These are phyloP conservation scores for Eutrema salsugineum DNA, from an alignment of 441 rosid genomes.

Conservation along the genomic window DNA sequence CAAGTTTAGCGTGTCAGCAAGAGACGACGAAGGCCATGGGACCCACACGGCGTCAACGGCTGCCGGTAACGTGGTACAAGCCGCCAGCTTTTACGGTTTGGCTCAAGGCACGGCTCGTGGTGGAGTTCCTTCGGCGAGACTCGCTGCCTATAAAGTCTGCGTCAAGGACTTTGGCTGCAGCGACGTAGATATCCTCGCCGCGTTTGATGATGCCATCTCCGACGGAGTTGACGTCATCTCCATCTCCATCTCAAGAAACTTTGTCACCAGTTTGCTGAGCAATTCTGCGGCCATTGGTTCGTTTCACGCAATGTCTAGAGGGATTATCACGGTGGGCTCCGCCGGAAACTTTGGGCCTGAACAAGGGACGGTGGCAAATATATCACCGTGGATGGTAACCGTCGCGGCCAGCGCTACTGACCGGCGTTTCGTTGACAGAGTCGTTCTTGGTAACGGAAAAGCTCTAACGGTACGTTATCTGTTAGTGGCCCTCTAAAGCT, in stretches of 20 bases:
- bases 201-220: conserved; percentile 47
- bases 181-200: conserved; percentile 39
- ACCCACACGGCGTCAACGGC: conserved; percentile 57
- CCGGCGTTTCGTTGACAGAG: conserved; percentile 34
- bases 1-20: not conserved
- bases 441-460: conserved; percentile 47
- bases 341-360: conserved; percentile 46
- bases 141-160: conserved; percentile 44
- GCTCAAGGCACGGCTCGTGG: conserved; percentile 56
- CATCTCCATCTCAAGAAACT: conserved; percentile 29
- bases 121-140: conserved; percentile 50
- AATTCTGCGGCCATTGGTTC: conserved; percentile 38
- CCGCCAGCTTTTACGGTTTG: conserved; percentile 40
- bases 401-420: conserved; percentile 50
- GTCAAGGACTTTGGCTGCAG: conserved; percentile 26
- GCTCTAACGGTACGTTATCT: conserved; percentile 28
- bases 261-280: not conserved
- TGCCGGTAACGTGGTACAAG: conserved; percentile 35
- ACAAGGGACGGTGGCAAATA: conserved; percentile 8
- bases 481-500: no score
- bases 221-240: conserved; percentile 49
- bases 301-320: conserved; percentile 39
- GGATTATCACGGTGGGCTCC: conserved; percentile 34
- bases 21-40: conserved; percentile 55
- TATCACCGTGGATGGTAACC: conserved; percentile 48